A percentile compares a stretch with the other conserved stretches of the same genome.
Conservation (phyloP, 805 yeast species). For the Candida oleophila region DNA sequence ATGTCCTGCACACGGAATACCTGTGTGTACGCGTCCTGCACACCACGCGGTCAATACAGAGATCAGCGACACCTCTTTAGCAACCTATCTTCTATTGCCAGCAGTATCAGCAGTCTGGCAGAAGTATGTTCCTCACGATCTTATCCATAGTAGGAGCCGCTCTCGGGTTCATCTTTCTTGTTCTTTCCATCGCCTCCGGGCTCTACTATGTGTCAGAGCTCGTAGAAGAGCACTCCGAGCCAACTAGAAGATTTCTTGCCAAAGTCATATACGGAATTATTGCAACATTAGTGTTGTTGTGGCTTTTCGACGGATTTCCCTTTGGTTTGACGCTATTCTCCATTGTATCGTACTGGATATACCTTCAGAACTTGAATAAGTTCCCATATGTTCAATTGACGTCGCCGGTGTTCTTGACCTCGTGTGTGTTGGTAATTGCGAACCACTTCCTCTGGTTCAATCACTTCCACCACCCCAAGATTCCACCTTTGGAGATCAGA, state of each 20-base stretch:
- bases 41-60: no score
- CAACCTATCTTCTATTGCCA: no score
- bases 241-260: conserved; percentile 69
- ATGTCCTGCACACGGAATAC: no score
- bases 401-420: conserved; percentile 66
- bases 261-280: conserved; percentile 65
- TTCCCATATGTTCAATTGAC: conserved; percentile 83
- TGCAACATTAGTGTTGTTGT: conserved; percentile 51
- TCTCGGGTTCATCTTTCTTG: conserved; percentile 40
- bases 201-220: conserved; percentile 86
- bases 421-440: conserved; percentile 68
- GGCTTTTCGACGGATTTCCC: conserved; percentile 80
- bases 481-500: conserved; percentile 67
- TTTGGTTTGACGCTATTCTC: conserved; percentile 64
- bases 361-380: conserved; percentile 70
- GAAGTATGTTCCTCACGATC: conserved; percentile 36
- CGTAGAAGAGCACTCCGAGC: conserved; percentile 89
- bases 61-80: no score
- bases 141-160: conserved; percentile 39
- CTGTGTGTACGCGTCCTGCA: no score
- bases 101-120: not conserved
- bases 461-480: conserved; percentile 68
- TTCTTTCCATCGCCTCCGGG: conserved; percentile 76
- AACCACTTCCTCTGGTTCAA: conserved; percentile 92
- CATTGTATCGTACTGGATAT: conserved; percentile 66